Evolutionary conservation across 2,329 filamentous ascomycete species (phyloP), one percentile per base, ranked within the genome.

Genomic region (Orbilia javanica): DNA sequence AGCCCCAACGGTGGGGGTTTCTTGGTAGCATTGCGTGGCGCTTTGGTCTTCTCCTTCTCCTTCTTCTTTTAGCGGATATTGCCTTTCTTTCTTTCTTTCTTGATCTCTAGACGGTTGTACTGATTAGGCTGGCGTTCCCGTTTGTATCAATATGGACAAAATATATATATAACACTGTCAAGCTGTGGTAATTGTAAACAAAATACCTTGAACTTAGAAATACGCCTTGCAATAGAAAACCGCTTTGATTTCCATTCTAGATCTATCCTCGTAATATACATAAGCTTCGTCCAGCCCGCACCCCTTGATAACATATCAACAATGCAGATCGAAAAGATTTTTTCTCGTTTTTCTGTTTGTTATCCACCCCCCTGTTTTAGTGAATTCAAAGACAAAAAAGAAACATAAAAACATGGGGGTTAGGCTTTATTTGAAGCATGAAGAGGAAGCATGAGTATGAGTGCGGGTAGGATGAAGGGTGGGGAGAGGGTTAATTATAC

Each of bases 261-360:
- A 62, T 75, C 63, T 67, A 67, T 60, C 20, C 18, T 67, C 53
- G 66, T 67, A 68, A 68, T 75, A 63, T 75, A 75, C 71, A 75
- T 64, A 31, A 53, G 22, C 50, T 63, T 50, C 57, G n/a, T 71
- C 52, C 55, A 64, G 55, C 31, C 50, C 8, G 42, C 34, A 31
- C 53, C 36, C 18, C 42, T 18, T n/a, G n/a, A n/a, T n/a, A n/a
- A n/a, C 6, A 44, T 15, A 39, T 18, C 11, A n/a, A 44, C 15
- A 18, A 44, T 44, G 42, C 42, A 20, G 18, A 44, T 44, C 2
- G 42, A 39, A 39, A 15, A 15, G 1, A 18, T 20, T 44, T 44
- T 44, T 44, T 20, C 8, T 44, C n/a, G n/a, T 10, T 44, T n/a
- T n/a, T n/a, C 5, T 20, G 4, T 20, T 44, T 20, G n/a, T n/a